A percentile compares a stretch with the other conserved stretches of the same genome.
Evolutionary conservation across 192 early-diverging fungal genomes (phyloP).

Genomic region (Phlyctochytrium bullatum): DNA sequence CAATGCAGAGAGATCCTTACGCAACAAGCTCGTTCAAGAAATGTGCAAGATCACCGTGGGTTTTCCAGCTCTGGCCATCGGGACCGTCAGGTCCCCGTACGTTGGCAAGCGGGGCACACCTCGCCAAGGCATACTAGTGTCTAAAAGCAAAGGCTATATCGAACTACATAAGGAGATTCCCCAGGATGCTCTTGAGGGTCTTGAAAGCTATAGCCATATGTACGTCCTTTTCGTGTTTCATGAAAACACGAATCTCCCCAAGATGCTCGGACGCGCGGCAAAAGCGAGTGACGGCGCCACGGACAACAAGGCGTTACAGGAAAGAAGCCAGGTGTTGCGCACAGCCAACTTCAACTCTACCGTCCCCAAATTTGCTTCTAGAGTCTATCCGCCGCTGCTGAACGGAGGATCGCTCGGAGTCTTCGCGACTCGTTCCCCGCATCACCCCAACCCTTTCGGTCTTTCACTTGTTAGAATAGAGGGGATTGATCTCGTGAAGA

Average conservation of each 20-base stretch:
- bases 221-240: constrained; percentile 36
- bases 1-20: constrained; percentile 30
- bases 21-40: constrained; percentile 11
- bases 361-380: constrained; percentile 36
- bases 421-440: constrained; percentile 23
- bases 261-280: constrained; percentile 20
- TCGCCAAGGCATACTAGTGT: constrained; percentile 32
- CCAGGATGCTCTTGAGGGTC: constrained; percentile 28
- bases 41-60: constrained; percentile 23
- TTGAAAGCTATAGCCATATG: constrained; percentile 30
- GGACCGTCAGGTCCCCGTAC: constrained; percentile 23
- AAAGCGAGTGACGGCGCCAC: not conserved
- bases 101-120: constrained; percentile 34
- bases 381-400: constrained; percentile 34
- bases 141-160: constrained; percentile 17
- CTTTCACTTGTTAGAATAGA: constrained; percentile 32
- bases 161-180: constrained; percentile 27
- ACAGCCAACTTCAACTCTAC: constrained; percentile 29
- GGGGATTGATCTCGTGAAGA: constrained; percentile 14
- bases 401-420: constrained; percentile 25
- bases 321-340: constrained; percentile 11
- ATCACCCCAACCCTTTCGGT: constrained; percentile 40
- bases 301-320: constrained; percentile 5
- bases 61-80: constrained; percentile 35
- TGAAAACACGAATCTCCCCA: constrained; percentile 40